Conservation (phyloP, 306 rosid species). For the Comarum palustre region DNA sequence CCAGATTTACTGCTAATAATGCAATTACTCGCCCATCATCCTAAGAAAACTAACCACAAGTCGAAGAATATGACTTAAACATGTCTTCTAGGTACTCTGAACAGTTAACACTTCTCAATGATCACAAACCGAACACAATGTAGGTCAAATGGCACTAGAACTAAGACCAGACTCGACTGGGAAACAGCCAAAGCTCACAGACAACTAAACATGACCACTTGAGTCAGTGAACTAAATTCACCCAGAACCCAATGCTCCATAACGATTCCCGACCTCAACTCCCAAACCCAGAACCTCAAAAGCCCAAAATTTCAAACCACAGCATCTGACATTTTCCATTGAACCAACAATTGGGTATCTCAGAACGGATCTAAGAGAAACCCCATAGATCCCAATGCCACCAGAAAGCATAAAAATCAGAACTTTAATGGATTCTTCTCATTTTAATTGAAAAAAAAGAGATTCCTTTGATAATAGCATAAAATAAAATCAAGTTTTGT, state of each 20-base stretch:
- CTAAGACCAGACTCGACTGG: conserved; percentile 8
- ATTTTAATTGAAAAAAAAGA: background rate
- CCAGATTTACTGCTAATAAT: background rate
- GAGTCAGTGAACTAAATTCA: conserved; percentile 2
- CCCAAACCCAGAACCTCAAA: background rate
- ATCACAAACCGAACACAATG: conserved; percentile 7
- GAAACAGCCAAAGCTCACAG: background rate
- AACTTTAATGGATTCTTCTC: conserved; percentile 15
- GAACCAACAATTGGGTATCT: conserved; percentile 27
- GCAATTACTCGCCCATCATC: conserved; percentile 3
- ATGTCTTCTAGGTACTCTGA: background rate
- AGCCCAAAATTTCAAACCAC: background rate
- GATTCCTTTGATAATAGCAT: background rate
- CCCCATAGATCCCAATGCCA: conserved; percentile 21
- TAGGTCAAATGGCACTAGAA: background rate
- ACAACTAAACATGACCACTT: background rate
- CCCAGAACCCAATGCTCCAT: conserved; percentile 11
- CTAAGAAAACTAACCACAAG: background rate
- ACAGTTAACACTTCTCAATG: background rate
- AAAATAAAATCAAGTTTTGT: background rate
- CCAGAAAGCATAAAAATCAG: conserved; percentile 17
- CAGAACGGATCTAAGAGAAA: conserved; percentile 38
- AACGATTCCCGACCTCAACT: conserved; percentile 6
- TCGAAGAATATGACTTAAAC: background rate
- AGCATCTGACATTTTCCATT: background rate